Conservation (phyloP, 75 land plant genomes). For the Pseudotsuga menziesii region DNA sequence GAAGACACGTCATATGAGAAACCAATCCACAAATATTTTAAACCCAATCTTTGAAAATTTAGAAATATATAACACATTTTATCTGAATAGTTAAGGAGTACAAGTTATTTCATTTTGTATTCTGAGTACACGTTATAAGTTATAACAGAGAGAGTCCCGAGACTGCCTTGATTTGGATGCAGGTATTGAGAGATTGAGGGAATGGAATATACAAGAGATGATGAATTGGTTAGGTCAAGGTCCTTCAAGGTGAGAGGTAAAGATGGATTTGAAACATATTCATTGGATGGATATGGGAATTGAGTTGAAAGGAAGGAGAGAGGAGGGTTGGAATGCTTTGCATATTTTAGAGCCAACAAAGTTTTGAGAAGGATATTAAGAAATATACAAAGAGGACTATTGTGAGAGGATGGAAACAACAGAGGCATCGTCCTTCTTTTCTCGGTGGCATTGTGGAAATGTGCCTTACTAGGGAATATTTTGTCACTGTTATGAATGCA, state of each 20-base stretch:
- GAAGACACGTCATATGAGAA: no score
- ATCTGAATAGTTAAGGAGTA: no score
- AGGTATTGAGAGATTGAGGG: conserved; percentile 2
- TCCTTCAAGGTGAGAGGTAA: not conserved
- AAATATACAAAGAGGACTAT: conserved; percentile 12
- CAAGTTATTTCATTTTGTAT: no score
- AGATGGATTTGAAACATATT: not conserved
- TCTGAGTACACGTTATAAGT: no score
- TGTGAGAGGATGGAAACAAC: conserved; percentile 2
- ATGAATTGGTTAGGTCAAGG: not conserved
- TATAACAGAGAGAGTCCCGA: conserved; percentile 2
- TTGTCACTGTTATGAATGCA: conserved; percentile 49
- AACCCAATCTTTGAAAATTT: no score
- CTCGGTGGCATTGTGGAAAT: conserved; percentile 79
- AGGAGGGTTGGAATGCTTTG: conserved; percentile 42
- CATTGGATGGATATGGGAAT: not conserved
- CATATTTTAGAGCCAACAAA: conserved; percentile 35
- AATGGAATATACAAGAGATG: conserved; percentile 14
- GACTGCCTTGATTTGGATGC: conserved; percentile 4
- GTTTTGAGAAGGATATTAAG: conserved; percentile 36
- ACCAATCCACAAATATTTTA: no score
- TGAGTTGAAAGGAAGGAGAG: conserved; percentile 20
- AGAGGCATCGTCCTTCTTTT: conserved; percentile 21
- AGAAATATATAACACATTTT: no score
- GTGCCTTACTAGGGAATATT: conserved; percentile 61